These are phyloP conservation scores for Manihot esculenta DNA, from an alignment of 441 rosid genomes.

Conservation along the genomic window DNA sequence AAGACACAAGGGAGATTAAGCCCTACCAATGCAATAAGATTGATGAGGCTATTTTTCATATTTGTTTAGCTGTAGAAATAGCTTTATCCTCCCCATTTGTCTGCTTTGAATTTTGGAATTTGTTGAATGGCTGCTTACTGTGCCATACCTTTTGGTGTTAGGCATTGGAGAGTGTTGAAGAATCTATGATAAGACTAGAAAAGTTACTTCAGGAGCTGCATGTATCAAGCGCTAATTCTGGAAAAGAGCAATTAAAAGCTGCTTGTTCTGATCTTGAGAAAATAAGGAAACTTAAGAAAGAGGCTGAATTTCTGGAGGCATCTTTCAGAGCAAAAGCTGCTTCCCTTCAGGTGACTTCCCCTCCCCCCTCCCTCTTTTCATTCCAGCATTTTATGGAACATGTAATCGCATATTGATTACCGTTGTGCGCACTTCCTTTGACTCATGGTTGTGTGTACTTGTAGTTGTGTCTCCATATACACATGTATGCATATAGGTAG, in stretches of 20 bases:
- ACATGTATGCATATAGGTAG: not conserved
- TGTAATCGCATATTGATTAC: slow-evolving; percentile 9
- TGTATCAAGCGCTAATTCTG: slow-evolving; percentile 72
- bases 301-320: slow-evolving; percentile 98
- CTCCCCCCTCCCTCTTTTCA: too few relatives aligned
- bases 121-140: slow-evolving; percentile 22
- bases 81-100: not conserved
- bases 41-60: not conserved
- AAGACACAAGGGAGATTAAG: not conserved
- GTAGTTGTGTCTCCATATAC: not conserved
- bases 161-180: slow-evolving; percentile 96
- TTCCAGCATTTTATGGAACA: slow-evolving; percentile 11
- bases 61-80: not conserved
- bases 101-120: slow-evolving; percentile 15
- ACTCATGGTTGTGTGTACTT: not conserved
- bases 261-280: slow-evolving; percentile 99
- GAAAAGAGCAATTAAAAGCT: slow-evolving; percentile 90
- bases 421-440: slow-evolving; percentile 5
- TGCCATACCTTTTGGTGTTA: slow-evolving; percentile 34
- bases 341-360: slow-evolving; percentile 67
- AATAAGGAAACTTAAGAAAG: slow-evolving; percentile 97
- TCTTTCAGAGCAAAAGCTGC: slow-evolving; percentile 97
- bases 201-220: slow-evolving; percentile 79
- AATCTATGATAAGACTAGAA: slow-evolving; percentile 79
- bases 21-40: not conserved